Evolutionary conservation across 2,329 filamentous ascomycete genomes (phyloP), one percentile per base, ranked within the genome.

Genomic region (Aspergillus sp.): DNA sequence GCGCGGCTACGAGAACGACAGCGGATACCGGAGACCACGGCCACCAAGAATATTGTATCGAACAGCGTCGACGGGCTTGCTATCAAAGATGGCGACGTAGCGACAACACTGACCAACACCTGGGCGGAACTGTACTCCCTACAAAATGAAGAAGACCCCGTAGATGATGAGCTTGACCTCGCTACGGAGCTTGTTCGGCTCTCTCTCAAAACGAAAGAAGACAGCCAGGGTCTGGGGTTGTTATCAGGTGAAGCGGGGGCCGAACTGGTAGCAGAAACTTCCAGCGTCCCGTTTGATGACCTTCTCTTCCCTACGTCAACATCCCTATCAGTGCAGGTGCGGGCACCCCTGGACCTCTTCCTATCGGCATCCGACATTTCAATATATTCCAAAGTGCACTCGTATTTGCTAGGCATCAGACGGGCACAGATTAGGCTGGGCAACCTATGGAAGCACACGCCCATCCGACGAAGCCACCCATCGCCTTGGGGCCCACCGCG

Each of bases 71-170:
- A 83, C 44, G 84, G 84, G 1, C 77, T 93, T 24, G 73, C 88
- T 4, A 83, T 97, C 57, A 97, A 96, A 71, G 92, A 97, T 64
- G 90, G 89, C 2, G 93, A 98, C 72, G 86, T 96, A 2, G 85
- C 86, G 11, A 86, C 90, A 9, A 86, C 93, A 9, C 78, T 99
- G 11, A 81, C 85, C 7, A 85, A 90, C 62, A 88, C 91, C 0
- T 96, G 91, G 89, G 86, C 89, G 4, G 84, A 88, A 17, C 80
- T 99, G 51, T 87, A 88, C n/a, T 86, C 88, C 1, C 80, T 93
- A 69, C 87, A 91, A 63, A 85, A 87, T 13, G 89, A 91, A 34
- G 91, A 96, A 64, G 90, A 96, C 55, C 79, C 80, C 19, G 81
- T 82, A 4, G 86, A 89, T 64, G 90, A 95, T 64, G 84, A 88